Evolutionary conservation across 257 asterid species (phyloP), one percentile per base, ranked within the genome.

Genomic region (Leonotis leonurus): DNA sequence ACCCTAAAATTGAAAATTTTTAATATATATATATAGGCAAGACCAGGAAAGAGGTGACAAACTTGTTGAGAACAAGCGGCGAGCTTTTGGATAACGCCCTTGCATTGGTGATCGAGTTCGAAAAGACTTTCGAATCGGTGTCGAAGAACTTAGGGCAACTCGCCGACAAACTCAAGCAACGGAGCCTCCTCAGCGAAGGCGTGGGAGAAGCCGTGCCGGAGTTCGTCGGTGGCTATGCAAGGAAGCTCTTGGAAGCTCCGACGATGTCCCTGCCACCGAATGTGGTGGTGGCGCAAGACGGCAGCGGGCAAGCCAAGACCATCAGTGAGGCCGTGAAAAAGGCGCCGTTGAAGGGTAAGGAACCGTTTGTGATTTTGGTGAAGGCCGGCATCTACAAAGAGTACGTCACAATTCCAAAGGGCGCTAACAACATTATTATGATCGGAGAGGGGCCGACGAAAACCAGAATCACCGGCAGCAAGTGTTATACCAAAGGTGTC

Each of bases 311-410:
- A 7, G 80, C 39, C 39, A 75, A 45, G 72, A 72, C 82, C 25
- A 81, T 88, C 21, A 22, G 27, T 0, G 86, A 56, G 1, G 96
- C 94, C 3, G n/a, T 85, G 3, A 58, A 56, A 5, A 43, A 64
- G 1, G 67, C 74, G 26, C 82, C 86, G 0, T 13, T 17, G 9
- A 74, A 73, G 75, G 75, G 27, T 40, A 71, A 41, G 11, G 25
- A 11, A 11, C 62, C 84, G 0, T 76, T 73, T 8, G 68, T 78
- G 6, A 81, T 88, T 30, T 27, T 60, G 2, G 74, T 85, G 2
- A 85, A 85, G 80, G 88, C 81, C 13, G 96, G 95, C 7, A 9
- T 51, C 2, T 88, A 85, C 50, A 69, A 64, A n/a, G 95, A 88
- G 70, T 46, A 57, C 3, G 83, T 85, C 1, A 36, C 36, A 2